Evolutionary conservation across 2,329 filamentous ascomycete genomes (phyloP).

Genomic region (Penicillium sp.): DNA sequence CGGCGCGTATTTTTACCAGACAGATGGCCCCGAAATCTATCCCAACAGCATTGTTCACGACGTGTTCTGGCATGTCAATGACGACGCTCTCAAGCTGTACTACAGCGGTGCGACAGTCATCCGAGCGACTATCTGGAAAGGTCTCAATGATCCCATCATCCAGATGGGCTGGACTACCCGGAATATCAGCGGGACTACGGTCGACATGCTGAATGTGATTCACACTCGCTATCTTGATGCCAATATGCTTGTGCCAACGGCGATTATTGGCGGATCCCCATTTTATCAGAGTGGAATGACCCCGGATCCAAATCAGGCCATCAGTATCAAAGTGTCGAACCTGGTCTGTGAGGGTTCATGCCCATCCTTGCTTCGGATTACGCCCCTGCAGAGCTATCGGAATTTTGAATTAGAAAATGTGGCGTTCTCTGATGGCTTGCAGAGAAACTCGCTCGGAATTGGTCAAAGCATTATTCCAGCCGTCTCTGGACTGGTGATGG

Average conservation of each 20-base stretch:
- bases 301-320: background rate
- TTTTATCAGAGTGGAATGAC: background rate
- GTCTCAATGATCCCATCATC: background rate
- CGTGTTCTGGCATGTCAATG: background rate
- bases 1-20: background rate
- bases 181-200: background rate
- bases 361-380: background rate
- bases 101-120: background rate
- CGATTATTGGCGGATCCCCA: background rate
- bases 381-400: background rate
- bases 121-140: background rate
- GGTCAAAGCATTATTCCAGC: background rate
- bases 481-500: background rate
- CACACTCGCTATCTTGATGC: background rate
- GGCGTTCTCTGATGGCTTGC: background rate
- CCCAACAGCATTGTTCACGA: background rate
- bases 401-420: background rate
- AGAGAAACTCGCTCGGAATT: background rate
- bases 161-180: background rate
- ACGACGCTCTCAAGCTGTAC: background rate
- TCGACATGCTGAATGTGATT: background rate
- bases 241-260: background rate
- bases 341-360: background rate
- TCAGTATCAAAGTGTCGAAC: background rate
- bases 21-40: background rate